phyloP scores from a whole-genome alignment of 768 basidiomycete genomes.

The Glaciozyma antarctica region DNA sequence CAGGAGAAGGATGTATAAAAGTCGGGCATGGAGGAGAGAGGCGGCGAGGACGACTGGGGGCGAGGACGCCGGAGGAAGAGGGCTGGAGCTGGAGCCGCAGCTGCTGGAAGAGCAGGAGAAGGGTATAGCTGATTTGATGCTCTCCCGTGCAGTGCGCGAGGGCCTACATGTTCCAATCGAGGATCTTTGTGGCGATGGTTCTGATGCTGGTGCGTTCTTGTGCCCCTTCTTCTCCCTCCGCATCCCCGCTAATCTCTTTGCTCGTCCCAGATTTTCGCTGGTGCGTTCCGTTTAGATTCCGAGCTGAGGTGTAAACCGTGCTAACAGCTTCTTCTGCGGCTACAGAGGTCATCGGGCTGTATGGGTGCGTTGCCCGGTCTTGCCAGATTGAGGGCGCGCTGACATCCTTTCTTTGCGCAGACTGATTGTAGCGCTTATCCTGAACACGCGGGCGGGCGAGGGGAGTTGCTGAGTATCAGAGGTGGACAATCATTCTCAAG shows the following conservation, averaged over 20 bases:
- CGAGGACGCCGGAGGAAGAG: too few relatives aligned
- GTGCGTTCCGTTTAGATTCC: background rate
- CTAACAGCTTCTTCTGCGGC: background rate
- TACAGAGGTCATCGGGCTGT: slow-evolving; percentile 79
- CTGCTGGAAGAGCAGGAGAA: too few relatives aligned
- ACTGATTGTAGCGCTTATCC: slow-evolving; percentile 70
- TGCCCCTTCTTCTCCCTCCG: too few relatives aligned
- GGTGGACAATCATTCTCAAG: too few relatives aligned
- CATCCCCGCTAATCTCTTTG: too few relatives aligned
- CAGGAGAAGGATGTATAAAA: too few relatives aligned
- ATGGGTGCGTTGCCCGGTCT: slow-evolving; percentile 43
- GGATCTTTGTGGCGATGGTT: slow-evolving; percentile 90
- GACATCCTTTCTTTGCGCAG: slow-evolving; percentile 44
- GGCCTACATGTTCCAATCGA: slow-evolving; percentile 80
- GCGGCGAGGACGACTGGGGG: too few relatives aligned
- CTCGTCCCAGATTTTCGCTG: slow-evolving; percentile 49
- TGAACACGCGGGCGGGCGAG: slow-evolving; percentile 67
- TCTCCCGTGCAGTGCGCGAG: slow-evolving; percentile 61
- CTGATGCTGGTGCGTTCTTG: slow-evolving; percentile 57
- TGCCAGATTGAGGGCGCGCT: too few relatives aligned
- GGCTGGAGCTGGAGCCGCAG: too few relatives aligned
- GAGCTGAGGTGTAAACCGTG: background rate
- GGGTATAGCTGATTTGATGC: background rate
- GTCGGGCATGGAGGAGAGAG: too few relatives aligned
- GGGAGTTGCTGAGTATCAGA: slow-evolving; percentile 35